Evolutionary conservation across 345 rosid genomes (phyloP), one percentile per base, ranked within the genome.

Genomic region (Citrus maxima): DNA sequence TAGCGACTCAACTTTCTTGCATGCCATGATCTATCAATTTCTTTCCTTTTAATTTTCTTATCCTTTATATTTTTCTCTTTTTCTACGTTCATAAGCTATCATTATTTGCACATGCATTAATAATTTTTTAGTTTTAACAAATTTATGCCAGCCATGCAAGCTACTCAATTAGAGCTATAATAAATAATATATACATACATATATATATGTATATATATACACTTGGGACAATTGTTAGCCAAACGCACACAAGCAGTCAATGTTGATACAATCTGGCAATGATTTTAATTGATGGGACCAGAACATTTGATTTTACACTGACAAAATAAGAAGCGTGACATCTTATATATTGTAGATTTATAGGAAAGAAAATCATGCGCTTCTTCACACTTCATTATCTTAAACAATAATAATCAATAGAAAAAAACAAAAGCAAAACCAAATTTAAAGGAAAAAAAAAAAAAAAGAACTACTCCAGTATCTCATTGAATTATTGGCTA

Each of bases 271-370:
- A 37, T n/a, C 54, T 42, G 3, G 37, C 66, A 58, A 65, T 75
- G 77, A 82, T 78, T 70, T 77, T 6, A 49, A 56, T 38, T 35
- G 49, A 46, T 77, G 78, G 68, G 59, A 61, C 72, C 70, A 3
- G 28, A 67, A 73, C 28, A 67, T 63, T 58, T 46, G 70, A 68
- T 42, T 73, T n/a, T 28, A 67, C 54, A 35, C 38, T 37, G 14
- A 73, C 76, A n/a, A 24, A 24, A 13, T 35, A 58, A 5, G 32
- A 73, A 61, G 19, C 34, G 19, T 61, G 42, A 54, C 5, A 55
- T 54, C 42, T 19, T 54, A 1, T 71, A 21, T n/a, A 30, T 30
- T 9, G 10, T 59, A 7, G 0, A 3, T 19, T 59, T 59, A 59
- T 22, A 8, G 25, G 10, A 22, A 58, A 58, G 12, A 59, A 19